Evolutionary conservation across 352 stramenopile genomes (phyloP), one percentile per base, ranked within the genome.

Genomic region (Thalassiosira mediterranea): DNA sequence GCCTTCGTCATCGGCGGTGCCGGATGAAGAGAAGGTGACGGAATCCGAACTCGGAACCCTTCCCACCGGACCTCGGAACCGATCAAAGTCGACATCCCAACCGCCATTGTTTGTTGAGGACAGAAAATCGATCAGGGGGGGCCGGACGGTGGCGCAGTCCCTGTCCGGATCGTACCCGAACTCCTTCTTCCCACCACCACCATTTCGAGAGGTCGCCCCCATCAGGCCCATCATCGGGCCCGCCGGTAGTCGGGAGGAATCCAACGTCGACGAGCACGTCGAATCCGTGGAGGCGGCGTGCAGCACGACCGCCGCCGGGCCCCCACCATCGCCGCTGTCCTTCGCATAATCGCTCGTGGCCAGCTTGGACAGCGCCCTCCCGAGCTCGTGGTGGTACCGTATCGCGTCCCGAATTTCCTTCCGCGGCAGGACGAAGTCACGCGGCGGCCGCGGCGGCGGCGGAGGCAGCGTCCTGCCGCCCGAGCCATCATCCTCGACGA

Each of bases 391-490:
- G 44, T 79, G 69, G 32, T 69, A 79, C 29, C 68, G 72, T 17
- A 79, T 68, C 38, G 69, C 62, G 19, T 79, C 57, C 21, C 46
- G 40, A 17, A 79, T 68, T 72, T 79, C 69, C 21, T 63, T 72
- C 10, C 69, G 69, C n/a, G 69, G 69, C 4, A 70, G 67, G 47
- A 25, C 25, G 56, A 72, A 72, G 15, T 49, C 51, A 51, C 48
- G 44, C 42, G 69, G 69, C 8, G 69, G 69, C 52, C n/a, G n/a
- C n/a, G n/a, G n/a, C n/a, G n/a, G n/a, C n/a, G n/a, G n/a, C n/a
- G n/a, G n/a, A n/a, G n/a, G n/a, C n/a, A n/a, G n/a, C n/a, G n/a
- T n/a, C n/a, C n/a, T n/a, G n/a, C n/a, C n/a, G n/a, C n/a, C n/a
- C n/a, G n/a, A n/a, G n/a, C n/a, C n/a, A n/a, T n/a, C n/a, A n/a